Evolutionary conservation across 2,329 filamentous ascomycete species (phyloP).

Genomic region (Nothomitra cinnamomea): DNA sequence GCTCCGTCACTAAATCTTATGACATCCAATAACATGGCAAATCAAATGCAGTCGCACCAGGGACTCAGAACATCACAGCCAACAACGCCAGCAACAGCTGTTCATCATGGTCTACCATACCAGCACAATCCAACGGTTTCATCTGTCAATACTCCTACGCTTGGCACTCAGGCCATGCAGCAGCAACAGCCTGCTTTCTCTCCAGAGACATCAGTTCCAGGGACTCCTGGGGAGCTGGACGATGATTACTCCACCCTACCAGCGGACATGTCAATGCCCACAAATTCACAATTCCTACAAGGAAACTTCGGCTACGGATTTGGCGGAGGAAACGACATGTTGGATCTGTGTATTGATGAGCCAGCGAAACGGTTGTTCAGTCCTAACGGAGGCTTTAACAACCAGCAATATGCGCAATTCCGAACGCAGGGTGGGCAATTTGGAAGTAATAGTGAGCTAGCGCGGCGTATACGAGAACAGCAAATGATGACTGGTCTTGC

Average conservation of each 20-base stretch:
- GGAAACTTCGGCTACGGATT: slow-evolving; percentile 4
- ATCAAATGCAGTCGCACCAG: slow-evolving; percentile 49
- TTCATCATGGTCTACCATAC: slow-evolving; percentile 47
- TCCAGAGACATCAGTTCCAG: slow-evolving; percentile 49
- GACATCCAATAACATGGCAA: slow-evolving; percentile 38
- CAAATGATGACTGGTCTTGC: slow-evolving; percentile 40
- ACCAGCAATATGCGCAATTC: slow-evolving; percentile 52
- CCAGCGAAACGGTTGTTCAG: slow-evolving; percentile 88
- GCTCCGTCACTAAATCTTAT: slow-evolving; percentile 61
- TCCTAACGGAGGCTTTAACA: slow-evolving; percentile 55
- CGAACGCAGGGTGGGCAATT: slow-evolving; percentile 45
- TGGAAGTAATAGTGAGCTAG: slow-evolving; percentile 58
- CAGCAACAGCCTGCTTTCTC: slow-evolving; percentile 42
- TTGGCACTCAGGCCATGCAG: slow-evolving; percentile 58
- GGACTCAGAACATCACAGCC: slow-evolving; percentile 74
- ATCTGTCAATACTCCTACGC: slow-evolving; percentile 86
- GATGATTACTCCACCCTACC: slow-evolving; percentile 46
- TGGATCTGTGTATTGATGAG: slow-evolving; percentile 65
- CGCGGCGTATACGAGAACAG: slow-evolving; percentile 45
- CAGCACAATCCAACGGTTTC: slow-evolving; percentile 93
- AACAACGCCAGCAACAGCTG: slow-evolving; percentile 61
- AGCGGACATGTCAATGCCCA: slow-evolving; percentile 37
- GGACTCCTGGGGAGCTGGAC: slow-evolving; percentile 58
- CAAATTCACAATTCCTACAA: background rate
- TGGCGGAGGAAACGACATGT: slow-evolving; percentile 30